Conservation (phyloP, 1,139 yeast genomes). For the Nakaseomyces uthaithaninus region DNA sequence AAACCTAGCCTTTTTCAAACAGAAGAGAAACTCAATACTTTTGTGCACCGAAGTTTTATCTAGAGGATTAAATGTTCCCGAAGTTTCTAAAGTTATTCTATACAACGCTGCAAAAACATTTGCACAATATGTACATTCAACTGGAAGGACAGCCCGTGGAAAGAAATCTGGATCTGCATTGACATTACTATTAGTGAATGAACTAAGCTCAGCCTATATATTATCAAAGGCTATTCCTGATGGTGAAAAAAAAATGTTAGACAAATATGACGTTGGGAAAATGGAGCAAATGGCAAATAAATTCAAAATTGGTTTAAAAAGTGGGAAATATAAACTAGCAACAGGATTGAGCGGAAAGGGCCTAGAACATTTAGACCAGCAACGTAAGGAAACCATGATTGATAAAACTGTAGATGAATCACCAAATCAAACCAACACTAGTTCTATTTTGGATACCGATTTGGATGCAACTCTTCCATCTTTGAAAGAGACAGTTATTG, state of each 20-base stretch:
- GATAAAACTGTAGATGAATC: background rate
- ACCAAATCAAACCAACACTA: background rate
- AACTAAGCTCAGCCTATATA: slow-evolving; percentile 59
- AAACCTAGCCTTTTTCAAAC: slow-evolving; percentile 66
- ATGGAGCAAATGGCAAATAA: slow-evolving; percentile 46
- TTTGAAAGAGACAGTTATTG: slow-evolving; percentile 30
- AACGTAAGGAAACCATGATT: slow-evolving; percentile 39
- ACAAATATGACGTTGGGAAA: slow-evolving; percentile 35
- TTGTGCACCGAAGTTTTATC: slow-evolving; percentile 94
- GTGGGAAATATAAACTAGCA: slow-evolving; percentile 59
- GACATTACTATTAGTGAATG: slow-evolving; percentile 51
- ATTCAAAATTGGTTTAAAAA: slow-evolving; percentile 55
- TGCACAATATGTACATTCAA: slow-evolving; percentile 95
- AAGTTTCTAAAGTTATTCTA: slow-evolving; percentile 69
- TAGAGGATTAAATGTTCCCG: slow-evolving; percentile 86
- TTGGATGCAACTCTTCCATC: slow-evolving; percentile 57
- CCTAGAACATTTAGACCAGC: slow-evolving; percentile 65
- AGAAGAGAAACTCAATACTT: slow-evolving; percentile 47
- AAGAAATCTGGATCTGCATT: slow-evolving; percentile 71
- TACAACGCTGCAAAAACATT: slow-evolving; percentile 86
- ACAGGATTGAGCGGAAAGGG: slow-evolving; percentile 95
- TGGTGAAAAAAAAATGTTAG: slow-evolving; percentile 35
- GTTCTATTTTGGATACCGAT: slow-evolving; percentile 33
- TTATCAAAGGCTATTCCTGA: slow-evolving; percentile 55
- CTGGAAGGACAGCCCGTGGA: slow-evolving; percentile 95